These are phyloP conservation scores for Cryphonectria carpinicola DNA, from an alignment of 2,329 filamentous ascomycete species.

Conservation along the genomic window DNA sequence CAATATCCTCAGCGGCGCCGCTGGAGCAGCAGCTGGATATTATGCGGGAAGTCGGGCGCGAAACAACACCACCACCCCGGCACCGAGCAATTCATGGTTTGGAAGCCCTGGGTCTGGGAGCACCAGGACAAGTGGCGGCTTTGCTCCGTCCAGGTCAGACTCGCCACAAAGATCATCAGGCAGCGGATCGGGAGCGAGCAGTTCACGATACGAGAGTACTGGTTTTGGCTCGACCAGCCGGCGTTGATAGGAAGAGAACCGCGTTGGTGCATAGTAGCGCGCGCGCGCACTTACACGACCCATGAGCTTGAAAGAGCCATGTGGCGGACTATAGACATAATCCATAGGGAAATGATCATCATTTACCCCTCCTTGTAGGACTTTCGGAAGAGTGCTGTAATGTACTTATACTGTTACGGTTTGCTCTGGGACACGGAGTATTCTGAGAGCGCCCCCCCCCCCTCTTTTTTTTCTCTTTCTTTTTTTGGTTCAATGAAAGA, in stretches of 20 bases:
- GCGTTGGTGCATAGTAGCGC: neutral
- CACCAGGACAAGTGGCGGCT: constrained; percentile 37
- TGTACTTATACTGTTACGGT: neutral
- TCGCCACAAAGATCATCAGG: constrained; percentile 37
- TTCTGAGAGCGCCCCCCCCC: neutral
- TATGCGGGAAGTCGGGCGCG: constrained; percentile 56
- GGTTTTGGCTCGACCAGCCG: constrained; percentile 73
- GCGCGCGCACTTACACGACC: no score
- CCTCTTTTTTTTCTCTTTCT: neutral
- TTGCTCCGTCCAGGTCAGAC: constrained; percentile 40
- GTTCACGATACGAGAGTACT: constrained; percentile 66
- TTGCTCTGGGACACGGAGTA: neutral
- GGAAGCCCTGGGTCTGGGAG: constrained; percentile 37
- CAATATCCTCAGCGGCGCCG: constrained; percentile 74
- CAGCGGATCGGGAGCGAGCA: constrained; percentile 38
- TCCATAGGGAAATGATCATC: neutral
- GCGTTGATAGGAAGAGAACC: constrained; percentile 42
- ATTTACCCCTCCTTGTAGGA: neutral
- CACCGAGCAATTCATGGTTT: constrained; percentile 8
- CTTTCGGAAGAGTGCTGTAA: neutral
- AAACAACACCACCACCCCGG: constrained; percentile 39
- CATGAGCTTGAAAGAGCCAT: no score
- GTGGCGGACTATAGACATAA: no score
- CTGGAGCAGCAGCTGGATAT: constrained; percentile 71
- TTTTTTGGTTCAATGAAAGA: neutral